Evolutionary conservation across 371 early-diverging fungal genomes (phyloP), one percentile per base, ranked within the genome.

Genomic region (Rhizomucor miehei): DNA sequence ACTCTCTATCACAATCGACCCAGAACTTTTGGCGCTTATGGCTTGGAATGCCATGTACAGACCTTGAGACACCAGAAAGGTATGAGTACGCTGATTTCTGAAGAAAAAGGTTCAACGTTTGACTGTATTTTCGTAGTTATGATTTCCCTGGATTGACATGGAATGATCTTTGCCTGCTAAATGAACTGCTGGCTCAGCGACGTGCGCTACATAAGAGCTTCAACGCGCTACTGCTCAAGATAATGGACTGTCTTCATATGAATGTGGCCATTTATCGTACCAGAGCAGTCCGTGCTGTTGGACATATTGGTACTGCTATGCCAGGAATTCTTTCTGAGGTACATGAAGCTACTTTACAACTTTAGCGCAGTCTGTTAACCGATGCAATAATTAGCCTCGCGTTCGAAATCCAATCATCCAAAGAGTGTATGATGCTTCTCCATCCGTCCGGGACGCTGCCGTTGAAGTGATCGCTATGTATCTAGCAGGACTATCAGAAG

Each of bases 371-470:
- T n/a, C 5, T 57, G 13, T 48, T 17, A 44, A 21, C 6, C 44
- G 8, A 29, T 8, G 29, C 8, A 29, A 35, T 55, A 1, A 6
- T 19, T 57, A 86, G 73, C 56, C 61, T 12, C 85, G 76, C 36
- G 82, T 93, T 24, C 83, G 81, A 23, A 70, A 65, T n/a, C 79
- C 89, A 0, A 82, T 97, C 21, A 69, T 85, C 19, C 79, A 84
- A 19, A 78, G 92, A 12, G 62, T 96, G 13, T 81, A 87, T 43
- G 98, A 97, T 58, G 67, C 69, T 23, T 94, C 95, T 10, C 83
- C 94, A 13, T 79, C 86, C 12, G 97, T 97, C 1, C 84, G 98
- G 35, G 96, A 95, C 73, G 90, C 91, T 9, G 92, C 95, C 3
- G 81, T 95, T 9, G 93, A 95, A 35, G 66, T 95, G 13, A 74